A percentile compares a stretch with the other conserved stretches of the same genome.
Evolutionary conservation across 2,329 filamentous ascomycete genomes (phyloP).

Genomic region (Ramularia collo-cygni): DNA sequence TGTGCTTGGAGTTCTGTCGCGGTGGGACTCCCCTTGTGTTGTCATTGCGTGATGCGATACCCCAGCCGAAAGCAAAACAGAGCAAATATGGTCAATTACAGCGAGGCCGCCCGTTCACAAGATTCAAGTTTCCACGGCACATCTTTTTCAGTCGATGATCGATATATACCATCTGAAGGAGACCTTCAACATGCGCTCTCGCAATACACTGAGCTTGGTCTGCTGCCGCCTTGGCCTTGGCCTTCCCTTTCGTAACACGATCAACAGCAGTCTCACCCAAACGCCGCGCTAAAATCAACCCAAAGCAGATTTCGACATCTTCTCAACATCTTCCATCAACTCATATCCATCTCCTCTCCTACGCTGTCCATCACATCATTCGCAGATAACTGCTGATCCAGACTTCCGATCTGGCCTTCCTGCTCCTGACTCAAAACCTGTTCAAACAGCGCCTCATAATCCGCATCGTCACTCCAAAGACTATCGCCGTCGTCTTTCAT

Average conservation of each 20-base stretch:
- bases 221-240: no score
- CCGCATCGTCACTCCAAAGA: conserved; percentile 51
- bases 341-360: conserved; percentile 32
- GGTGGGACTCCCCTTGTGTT: conserved; percentile 5
- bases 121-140: neutral
- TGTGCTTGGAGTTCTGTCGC: neutral
- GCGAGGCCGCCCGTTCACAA: no score
- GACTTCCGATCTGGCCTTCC: conserved; percentile 5
- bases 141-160: neutral
- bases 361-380: conserved; percentile 28
- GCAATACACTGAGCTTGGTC: no score
- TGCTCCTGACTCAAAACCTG: conserved; percentile 51
- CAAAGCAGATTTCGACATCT: conserved; percentile 2
- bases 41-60: conserved; percentile 24
- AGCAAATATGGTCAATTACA: no score
- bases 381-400: conserved; percentile 15
- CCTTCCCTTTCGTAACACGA: no score
- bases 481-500: conserved; percentile 25
- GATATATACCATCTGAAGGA: no score
- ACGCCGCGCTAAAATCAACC: conserved; percentile 23
- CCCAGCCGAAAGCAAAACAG: neutral
- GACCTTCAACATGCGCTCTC: no score
- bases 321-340: conserved; percentile 7
- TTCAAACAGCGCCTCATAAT: conserved; percentile 58
- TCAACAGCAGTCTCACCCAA: conserved; percentile 2